A percentile compares a stretch with the other conserved stretches of the same genome.
Conservation (phyloP, 257 asterid genomes). For the Penstemon newberryi region DNA sequence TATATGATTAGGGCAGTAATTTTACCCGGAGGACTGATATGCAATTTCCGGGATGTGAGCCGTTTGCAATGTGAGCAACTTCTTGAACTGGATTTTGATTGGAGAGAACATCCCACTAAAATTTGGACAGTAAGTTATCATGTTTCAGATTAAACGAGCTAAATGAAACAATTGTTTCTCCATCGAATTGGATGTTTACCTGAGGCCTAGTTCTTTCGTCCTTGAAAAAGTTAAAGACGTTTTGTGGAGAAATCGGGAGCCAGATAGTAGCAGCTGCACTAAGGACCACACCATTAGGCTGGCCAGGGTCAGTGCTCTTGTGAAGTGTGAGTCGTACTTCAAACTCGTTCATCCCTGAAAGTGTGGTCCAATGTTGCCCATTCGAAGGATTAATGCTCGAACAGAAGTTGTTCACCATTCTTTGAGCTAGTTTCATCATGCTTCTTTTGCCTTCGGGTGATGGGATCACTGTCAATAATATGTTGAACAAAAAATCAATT, state of each 20-base stretch:
- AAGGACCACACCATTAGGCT: conserved; percentile 78
- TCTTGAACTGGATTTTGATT: conserved; percentile 89
- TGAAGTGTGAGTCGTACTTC: conserved; percentile 83
- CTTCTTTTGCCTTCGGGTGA: conserved; percentile 82
- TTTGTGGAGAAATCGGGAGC: conserved; percentile 78
- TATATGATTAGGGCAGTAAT: background rate
- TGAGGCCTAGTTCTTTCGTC: conserved; percentile 82
- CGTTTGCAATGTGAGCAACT: conserved; percentile 83
- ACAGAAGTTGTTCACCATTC: conserved; percentile 88
- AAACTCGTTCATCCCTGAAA: conserved; percentile 59
- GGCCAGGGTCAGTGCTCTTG: conserved; percentile 73
- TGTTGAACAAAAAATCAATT: too few species aligned
- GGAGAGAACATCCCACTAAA: conserved; percentile 93
- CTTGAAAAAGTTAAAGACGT: conserved; percentile 68
- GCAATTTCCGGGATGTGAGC: conserved; percentile 93
- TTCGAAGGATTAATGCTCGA: conserved; percentile 68
- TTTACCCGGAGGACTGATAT: conserved; percentile 83
- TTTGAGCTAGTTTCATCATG: conserved; percentile 89
- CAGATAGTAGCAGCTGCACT: conserved; percentile 92
- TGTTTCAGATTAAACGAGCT: too few species aligned
- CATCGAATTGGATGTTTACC: conserved; percentile 33
- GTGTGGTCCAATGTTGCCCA: conserved; percentile 79
- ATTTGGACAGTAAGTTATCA: background rate
- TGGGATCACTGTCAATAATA: conserved; percentile 50
- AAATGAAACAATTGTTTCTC: background rate